Evolutionary conservation across 1,284 basidiomycete genomes (phyloP).

Genomic region (Pascua guehoae): DNA sequence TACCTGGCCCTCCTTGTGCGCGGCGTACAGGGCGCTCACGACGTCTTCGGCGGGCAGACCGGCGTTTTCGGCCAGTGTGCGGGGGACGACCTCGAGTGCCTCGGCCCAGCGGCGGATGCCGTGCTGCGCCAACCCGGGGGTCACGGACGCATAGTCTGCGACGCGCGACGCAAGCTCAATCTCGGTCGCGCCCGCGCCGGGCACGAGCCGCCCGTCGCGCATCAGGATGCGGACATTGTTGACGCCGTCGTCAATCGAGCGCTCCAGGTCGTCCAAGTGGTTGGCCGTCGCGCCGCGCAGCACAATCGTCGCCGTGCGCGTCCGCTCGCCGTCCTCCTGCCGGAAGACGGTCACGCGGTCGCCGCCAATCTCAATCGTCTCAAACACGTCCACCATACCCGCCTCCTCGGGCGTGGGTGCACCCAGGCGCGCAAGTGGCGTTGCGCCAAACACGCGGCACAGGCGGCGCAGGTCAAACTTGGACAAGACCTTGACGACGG

Average conservation of each 20-base stretch:
- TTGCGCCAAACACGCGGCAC: constrained; percentile 92
- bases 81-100: constrained; percentile 87
- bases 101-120: constrained; percentile 86
- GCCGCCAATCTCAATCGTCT: constrained; percentile 94
- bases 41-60: constrained; percentile 92
- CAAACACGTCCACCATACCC: constrained; percentile 88
- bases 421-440: constrained; percentile 90
- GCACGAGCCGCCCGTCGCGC: constrained; percentile 84
- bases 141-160: constrained; percentile 78
- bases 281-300: constrained; percentile 95
- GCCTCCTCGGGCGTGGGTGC: constrained; percentile 96
- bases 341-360: constrained; percentile 96
- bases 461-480: constrained; percentile 96
- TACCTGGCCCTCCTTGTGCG: constrained; percentile 63
- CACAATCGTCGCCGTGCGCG: constrained; percentile 87
- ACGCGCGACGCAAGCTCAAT: constrained; percentile 82
- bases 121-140: constrained; percentile 91
- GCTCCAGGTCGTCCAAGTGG: constrained; percentile 89
- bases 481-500: constrained; percentile 93
- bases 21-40: constrained; percentile 80
- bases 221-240: constrained; percentile 92
- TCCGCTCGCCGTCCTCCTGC: constrained; percentile 72
- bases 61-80: constrained; percentile 94
- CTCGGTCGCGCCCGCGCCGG: constrained; percentile 92
- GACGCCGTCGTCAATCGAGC: constrained; percentile 94